These are phyloP conservation scores for Bocquillonia castaneifolia DNA, from an alignment of 441 rosid genomes.

Conservation along the genomic window DNA sequence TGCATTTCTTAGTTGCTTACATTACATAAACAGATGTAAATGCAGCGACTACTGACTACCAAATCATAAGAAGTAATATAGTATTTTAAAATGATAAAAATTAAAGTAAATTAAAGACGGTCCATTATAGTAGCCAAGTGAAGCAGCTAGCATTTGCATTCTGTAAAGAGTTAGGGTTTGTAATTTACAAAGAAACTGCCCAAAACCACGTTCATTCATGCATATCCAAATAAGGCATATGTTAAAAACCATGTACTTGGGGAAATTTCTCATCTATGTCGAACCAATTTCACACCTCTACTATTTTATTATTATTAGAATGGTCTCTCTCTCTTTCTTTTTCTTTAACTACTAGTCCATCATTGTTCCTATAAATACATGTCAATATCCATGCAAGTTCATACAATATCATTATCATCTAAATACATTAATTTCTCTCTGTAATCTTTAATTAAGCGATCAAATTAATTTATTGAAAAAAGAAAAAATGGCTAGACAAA, in stretches of 20 bases:
- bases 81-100: too few relatives aligned
- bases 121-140: too few relatives aligned
- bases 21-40: too few relatives aligned
- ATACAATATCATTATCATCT: background rate
- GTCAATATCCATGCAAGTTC: background rate
- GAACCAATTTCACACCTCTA: slow-evolving; percentile 23
- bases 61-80: too few relatives aligned
- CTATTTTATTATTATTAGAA: background rate
- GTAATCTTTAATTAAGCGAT: too few relatives aligned
- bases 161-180: slow-evolving; percentile 9
- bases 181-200: slow-evolving; percentile 28
- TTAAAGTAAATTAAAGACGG: too few relatives aligned
- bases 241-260: background rate
- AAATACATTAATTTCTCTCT: too few relatives aligned
- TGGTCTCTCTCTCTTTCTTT: background rate
- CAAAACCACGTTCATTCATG: background rate
- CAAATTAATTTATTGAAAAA: too few relatives aligned
- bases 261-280: slow-evolving; percentile 29
- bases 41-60: too few relatives aligned
- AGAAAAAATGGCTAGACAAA: slow-evolving; percentile 27
- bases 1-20: too few relatives aligned
- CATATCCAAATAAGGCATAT: background rate
- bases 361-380: slow-evolving; percentile 39
- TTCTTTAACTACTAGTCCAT: slow-evolving; percentile 16
- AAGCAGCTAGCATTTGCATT: background rate